These are phyloP conservation scores for Primulina huaijiensis DNA, from an alignment of 257 asterid genomes.

Conservation along the genomic window DNA sequence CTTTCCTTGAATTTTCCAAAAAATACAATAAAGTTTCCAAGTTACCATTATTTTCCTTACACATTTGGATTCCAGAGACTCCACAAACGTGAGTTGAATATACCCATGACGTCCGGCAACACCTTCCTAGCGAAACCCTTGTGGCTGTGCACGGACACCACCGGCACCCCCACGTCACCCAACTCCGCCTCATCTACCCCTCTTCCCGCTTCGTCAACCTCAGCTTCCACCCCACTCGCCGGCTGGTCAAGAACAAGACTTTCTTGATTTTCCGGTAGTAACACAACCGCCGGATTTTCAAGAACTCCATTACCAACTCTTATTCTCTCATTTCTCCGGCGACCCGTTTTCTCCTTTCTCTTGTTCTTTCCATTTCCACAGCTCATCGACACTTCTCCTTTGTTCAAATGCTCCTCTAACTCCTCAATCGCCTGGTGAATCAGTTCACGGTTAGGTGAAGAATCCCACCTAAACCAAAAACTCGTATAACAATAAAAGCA, in stretches of 20 bases:
- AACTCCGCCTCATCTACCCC: constrained; percentile 13
- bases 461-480: constrained; percentile 75
- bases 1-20: constrained; percentile 22
- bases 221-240: neutral
- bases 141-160: constrained; percentile 35
- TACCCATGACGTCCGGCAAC: constrained; percentile 84
- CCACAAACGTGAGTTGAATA: constrained; percentile 81
- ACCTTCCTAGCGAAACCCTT: constrained; percentile 74
- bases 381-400: constrained; percentile 29
- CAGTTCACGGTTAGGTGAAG: constrained; percentile 71
- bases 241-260: neutral
- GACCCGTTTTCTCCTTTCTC: constrained; percentile 46
- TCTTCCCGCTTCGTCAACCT: neutral
- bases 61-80: constrained; percentile 86
- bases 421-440: constrained; percentile 79
- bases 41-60: constrained; percentile 22
- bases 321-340: constrained; percentile 31
- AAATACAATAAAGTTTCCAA: constrained; percentile 7
- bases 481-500: constrained; percentile 70
- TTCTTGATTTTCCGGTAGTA: constrained; percentile 23
- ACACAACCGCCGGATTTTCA: constrained; percentile 4
- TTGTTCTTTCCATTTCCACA: constrained; percentile 21
- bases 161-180: constrained; percentile 13
- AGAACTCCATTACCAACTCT: constrained; percentile 3
- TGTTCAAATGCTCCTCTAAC: constrained; percentile 59